Percentiles rank a stretch among this genome's conserved stretches.
Evolutionary conservation across 2,329 filamentous ascomycete genomes (phyloP).

Genomic region (Byssothecium circinans): DNA sequence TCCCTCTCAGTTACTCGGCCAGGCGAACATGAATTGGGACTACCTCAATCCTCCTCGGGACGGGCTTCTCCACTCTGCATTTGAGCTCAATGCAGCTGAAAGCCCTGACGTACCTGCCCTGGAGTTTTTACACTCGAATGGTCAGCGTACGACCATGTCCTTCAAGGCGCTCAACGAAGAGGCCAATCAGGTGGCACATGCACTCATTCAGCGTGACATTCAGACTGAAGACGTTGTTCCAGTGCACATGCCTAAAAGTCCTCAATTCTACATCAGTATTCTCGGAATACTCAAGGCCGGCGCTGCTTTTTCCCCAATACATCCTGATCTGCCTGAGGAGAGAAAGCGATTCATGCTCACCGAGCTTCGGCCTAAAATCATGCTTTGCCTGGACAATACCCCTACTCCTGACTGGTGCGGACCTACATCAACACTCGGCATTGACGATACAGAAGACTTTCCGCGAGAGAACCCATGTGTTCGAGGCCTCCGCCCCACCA

Average conservation of each 20-base stretch:
- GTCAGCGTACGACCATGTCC: conserved; percentile 17
- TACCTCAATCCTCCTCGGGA: conserved; percentile 4
- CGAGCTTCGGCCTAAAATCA: conserved; percentile 34
- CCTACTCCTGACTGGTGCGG: conserved; percentile 13
- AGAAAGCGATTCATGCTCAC: conserved; percentile 40
- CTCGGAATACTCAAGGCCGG: conserved; percentile 46
- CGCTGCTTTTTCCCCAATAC: conserved; percentile 42
- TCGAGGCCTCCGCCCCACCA: conserved; percentile 23
- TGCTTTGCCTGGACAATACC: conserved; percentile 17
- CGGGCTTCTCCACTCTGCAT: conserved; percentile 41
- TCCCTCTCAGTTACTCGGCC: conserved; percentile 23
- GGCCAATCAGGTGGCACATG: conserved; percentile 40
- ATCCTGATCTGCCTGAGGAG: conserved; percentile 39
- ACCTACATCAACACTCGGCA: conserved; percentile 15
- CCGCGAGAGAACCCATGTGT: conserved; percentile 28
- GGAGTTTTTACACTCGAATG: conserved; percentile 42
- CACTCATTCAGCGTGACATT: conserved; percentile 25
- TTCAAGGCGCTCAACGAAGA: conserved; percentile 38
- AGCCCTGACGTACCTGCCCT: conserved; percentile 39
- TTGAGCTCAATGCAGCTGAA: conserved; percentile 39
- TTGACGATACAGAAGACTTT: conserved; percentile 11
- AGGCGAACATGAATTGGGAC: conserved; percentile 25
- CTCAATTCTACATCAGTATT: conserved; percentile 42
- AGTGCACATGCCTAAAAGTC: conserved; percentile 39
- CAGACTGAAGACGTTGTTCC: conserved; percentile 38